Base-by-base conservation (phyloP, 2,329 filamentous ascomycete species). In the Dryadomyces quercivorus region DNA sequence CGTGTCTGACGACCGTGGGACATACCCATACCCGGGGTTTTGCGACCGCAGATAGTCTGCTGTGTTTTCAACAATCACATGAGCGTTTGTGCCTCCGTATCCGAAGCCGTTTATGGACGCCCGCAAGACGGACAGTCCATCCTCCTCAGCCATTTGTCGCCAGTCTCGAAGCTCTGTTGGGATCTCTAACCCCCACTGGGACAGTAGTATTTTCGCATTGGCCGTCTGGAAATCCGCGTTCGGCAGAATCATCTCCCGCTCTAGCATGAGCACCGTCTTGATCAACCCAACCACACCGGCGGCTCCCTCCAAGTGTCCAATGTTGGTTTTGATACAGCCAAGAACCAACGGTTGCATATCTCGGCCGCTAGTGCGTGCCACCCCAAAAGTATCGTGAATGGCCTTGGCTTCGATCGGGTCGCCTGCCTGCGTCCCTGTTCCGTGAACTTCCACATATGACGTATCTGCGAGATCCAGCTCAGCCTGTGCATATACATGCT, bases 281-380 rank as follows among this genome's bases (percentile, higher is more conserved):
- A 77, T 61, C 10, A 77, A 47, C 7, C 69, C 69, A 0, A 73
- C 72, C 2, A 75, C 59, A 1, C 75, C 75, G 3, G 72, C 71
- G 0, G 70, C 67, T 6, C 72, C 72, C 59, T 77, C 74, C 0
- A 70, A 68, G 52, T 77, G 75, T 5, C 75, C 75, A 31, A 72
- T 64, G 5, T 71, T 65, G 0, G 69, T 68, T 59, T 72, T 72
- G 55, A 71, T 58, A 0, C 64, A 68, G 2, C 69, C 70, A 0
- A 72, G 66, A 0, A 52, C 22, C 0, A 59, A 15, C 3, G 38
- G 12, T 9, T 42, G 38, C 38, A n/a, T n/a, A 42, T 42, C 38
- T 13, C 45, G 15, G 22, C 34, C 47, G 10, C 1, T 38, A 1
- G 44, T 5, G 2, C 50, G 42, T 7, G 13, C 16, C 7, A 50